A percentile compares a stretch with the other conserved stretches of the same genome.
Conservation (phyloP, 2,329 filamentous ascomycete species). For the Scedosporium minutisporum region DNA sequence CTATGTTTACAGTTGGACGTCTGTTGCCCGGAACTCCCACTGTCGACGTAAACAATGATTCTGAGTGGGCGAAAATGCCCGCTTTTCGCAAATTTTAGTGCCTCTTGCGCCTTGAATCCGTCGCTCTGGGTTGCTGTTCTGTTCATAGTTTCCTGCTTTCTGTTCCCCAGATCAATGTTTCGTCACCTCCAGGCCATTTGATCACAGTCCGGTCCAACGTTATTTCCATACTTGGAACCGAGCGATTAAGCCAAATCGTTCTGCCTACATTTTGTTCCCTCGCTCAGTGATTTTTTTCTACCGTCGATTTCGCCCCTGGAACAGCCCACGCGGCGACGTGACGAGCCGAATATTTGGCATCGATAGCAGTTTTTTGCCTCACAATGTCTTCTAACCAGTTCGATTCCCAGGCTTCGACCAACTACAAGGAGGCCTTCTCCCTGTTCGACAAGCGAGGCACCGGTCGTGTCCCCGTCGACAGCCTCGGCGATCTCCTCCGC, state of each 20-base stretch:
- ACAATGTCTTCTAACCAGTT: slow-evolving; percentile 43
- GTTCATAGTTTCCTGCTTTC: neutral
- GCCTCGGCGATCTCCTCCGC: slow-evolving; percentile 85
- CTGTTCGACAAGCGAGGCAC: slow-evolving; percentile 99
- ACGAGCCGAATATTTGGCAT: too few relatives aligned
- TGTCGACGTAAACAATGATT: neutral
- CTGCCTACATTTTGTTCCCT: too few relatives aligned
- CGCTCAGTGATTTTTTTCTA: too few relatives aligned
- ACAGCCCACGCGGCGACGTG: too few relatives aligned
- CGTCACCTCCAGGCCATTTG: too few relatives aligned
- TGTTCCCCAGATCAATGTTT: too few relatives aligned
- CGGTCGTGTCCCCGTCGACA: slow-evolving; percentile 77
- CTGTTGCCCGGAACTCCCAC: neutral
- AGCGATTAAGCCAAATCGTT: too few relatives aligned
- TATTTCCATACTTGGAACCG: too few relatives aligned
- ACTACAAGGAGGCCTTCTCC: slow-evolving; percentile 99
- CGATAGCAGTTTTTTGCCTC: slow-evolving; percentile 1
- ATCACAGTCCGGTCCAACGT: too few relatives aligned
- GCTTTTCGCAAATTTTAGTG: neutral
- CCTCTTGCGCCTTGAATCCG: slow-evolving; percentile 1
- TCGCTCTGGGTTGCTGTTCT: neutral
- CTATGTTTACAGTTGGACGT: neutral
- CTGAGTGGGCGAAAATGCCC: neutral
- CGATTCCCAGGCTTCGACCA: slow-evolving; percentile 64
- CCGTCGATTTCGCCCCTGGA: too few relatives aligned